A percentile compares a stretch with the other conserved stretches of the same genome.
phyloP scores from a whole-genome alignment of 2,329 filamentous ascomycete species.

The Fusarium humuli region DNA sequence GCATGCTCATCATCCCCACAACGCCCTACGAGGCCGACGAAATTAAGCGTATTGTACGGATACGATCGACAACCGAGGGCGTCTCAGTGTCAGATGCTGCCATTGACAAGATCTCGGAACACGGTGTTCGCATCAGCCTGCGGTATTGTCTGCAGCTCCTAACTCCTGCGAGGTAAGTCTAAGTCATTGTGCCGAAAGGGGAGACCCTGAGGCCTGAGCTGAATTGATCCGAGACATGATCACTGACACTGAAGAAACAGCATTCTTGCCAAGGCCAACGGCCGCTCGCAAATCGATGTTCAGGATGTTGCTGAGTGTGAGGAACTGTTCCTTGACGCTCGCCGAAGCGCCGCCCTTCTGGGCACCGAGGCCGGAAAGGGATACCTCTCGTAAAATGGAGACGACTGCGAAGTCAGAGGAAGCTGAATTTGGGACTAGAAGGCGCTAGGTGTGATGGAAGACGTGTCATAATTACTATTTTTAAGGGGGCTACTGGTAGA shows the following conservation, averaged over 20 bases:
- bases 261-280: slow-evolving; percentile 89
- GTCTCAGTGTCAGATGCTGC: slow-evolving; percentile 84
- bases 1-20: slow-evolving; percentile 95
- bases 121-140: slow-evolving; percentile 89
- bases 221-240: slow-evolving; percentile 47
- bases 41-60: slow-evolving; percentile 90
- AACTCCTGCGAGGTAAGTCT: slow-evolving; percentile 79
- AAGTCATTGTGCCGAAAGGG: slow-evolving; percentile 47
- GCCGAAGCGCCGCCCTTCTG: slow-evolving; percentile 79
- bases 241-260: slow-evolving; percentile 59
- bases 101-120: slow-evolving; percentile 85
- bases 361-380: slow-evolving; percentile 70
- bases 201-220: slow-evolving; percentile 17
- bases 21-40: slow-evolving; percentile 88
- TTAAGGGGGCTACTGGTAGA: slow-evolving; percentile 38
- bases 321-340: slow-evolving; percentile 85
- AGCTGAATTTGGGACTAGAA: slow-evolving; percentile 31
- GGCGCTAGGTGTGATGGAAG: slow-evolving; percentile 39
- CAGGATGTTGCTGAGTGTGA: slow-evolving; percentile 84
- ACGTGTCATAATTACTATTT: slow-evolving; percentile 48
- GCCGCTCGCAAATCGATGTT: slow-evolving; percentile 79
- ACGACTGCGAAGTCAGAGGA: slow-evolving; percentile 6
- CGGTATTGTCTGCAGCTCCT: slow-evolving; percentile 94
- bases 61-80: slow-evolving; percentile 84
- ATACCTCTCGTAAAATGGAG: slow-evolving; percentile 68